Evolutionary conservation across 768 basidiomycete species (phyloP).

Genomic region (Termitomyces sp.): DNA sequence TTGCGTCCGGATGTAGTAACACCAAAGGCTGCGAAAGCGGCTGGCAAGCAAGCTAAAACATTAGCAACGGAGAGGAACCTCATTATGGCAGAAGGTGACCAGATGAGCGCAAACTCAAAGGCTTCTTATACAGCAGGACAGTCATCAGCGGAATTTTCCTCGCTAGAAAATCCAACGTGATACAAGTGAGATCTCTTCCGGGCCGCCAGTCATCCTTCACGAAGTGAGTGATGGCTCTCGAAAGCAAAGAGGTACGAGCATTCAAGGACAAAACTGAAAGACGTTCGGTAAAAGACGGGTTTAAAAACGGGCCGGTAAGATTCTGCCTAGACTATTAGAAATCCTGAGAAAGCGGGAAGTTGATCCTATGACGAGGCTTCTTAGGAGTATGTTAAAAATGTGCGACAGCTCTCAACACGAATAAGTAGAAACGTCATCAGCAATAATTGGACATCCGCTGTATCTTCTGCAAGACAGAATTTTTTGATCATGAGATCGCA

Average conservation of each 20-base stretch:
- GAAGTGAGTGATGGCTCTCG: neutral
- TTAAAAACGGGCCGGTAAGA: slow-evolving; percentile 9
- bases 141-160: slow-evolving; percentile 5
- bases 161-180: slow-evolving; percentile 8
- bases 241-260: neutral
- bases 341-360: neutral
- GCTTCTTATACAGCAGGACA: slow-evolving; percentile 1
- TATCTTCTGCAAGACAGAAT: slow-evolving; percentile 12
- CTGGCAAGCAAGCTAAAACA: slow-evolving; percentile 22
- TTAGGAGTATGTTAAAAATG: neutral
- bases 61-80: slow-evolving; percentile 16
- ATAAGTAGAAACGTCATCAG: neutral
- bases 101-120: neutral
- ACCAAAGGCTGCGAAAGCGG: slow-evolving; percentile 39
- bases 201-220: slow-evolving; percentile 8
- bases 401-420: neutral
- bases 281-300: neutral
- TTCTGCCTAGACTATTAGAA: neutral
- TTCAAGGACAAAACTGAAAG: neutral
- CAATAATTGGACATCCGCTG: slow-evolving; percentile 3
- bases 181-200: slow-evolving; percentile 1
- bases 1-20: slow-evolving; percentile 35
- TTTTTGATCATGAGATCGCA: slow-evolving; percentile 7
- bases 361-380: slow-evolving; percentile 8
- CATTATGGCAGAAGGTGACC: slow-evolving; percentile 12